Conservation (phyloP, 306 rosid species). For the Citrullus colocynthis region DNA sequence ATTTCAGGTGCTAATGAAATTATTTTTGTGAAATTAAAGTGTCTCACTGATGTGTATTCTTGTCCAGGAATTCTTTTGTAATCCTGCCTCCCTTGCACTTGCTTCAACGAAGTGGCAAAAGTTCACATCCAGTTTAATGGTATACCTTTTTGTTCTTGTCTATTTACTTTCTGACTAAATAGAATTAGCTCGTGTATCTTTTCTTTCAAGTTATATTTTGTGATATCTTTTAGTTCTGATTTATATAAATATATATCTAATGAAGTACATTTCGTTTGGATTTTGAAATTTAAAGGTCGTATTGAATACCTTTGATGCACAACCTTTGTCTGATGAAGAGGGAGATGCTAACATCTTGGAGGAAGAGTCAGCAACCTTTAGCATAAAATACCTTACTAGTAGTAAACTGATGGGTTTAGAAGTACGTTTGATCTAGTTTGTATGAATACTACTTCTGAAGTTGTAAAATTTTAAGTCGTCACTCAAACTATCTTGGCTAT, state of each 20-base stretch:
- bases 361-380: constrained; percentile 77
- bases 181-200: not conserved
- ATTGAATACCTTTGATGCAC: constrained; percentile 80
- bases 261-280: not conserved
- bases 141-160: constrained; percentile 14
- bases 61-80: constrained; percentile 77
- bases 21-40: not conserved
- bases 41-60: not conserved
- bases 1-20: not conserved
- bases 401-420: constrained; percentile 94
- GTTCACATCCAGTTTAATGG: constrained; percentile 69
- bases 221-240: not conserved
- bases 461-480: not conserved
- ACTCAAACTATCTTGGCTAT: not conserved
- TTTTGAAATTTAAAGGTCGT: constrained; percentile 46
- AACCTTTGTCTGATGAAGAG: constrained; percentile 91
- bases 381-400: constrained; percentile 97
- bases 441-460: not conserved
- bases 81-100: constrained; percentile 51
- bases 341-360: constrained; percentile 88
- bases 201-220: not conserved
- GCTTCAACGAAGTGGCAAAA: constrained; percentile 79
- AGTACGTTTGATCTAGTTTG: constrained; percentile 22
- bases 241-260: not conserved
- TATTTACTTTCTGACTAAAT: not conserved